phyloP scores from a whole-genome alignment of 2,329 filamentous ascomycete species.

The Microdochium nivale region DNA sequence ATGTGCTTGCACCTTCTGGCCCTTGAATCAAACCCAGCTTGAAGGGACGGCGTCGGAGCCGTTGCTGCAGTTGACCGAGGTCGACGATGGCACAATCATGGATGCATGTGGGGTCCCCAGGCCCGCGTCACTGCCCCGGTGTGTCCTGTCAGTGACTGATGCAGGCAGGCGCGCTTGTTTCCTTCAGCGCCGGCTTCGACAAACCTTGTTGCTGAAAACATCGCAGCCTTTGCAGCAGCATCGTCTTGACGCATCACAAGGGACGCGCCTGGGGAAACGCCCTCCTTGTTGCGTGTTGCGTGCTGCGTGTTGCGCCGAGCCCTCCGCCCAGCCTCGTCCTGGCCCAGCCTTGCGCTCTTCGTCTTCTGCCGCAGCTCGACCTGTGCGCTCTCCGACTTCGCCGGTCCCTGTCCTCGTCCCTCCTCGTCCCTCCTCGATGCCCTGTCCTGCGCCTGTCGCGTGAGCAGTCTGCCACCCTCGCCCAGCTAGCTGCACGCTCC shows the following conservation, averaged over 20 bases:
- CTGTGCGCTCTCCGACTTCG: background rate
- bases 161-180: background rate
- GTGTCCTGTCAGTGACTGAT: background rate
- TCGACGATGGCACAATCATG: conserved; percentile 12
- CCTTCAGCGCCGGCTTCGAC: background rate
- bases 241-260: too few relatives aligned
- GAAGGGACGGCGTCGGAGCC: conserved; percentile 9
- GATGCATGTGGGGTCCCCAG: too few relatives aligned
- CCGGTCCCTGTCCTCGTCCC: background rate
- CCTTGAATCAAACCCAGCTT: too few relatives aligned
- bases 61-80: conserved; percentile 10
- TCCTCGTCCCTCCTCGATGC: background rate
- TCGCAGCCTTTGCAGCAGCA: too few relatives aligned
- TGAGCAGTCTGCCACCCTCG: background rate
- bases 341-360: background rate
- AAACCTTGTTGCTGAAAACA: background rate
- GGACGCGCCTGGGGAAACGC: too few relatives aligned
- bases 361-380: background rate
- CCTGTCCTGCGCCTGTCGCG: background rate
- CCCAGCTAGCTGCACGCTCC: background rate
- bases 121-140: too few relatives aligned
- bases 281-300: background rate
- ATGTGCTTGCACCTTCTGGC: too few relatives aligned
- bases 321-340: background rate
- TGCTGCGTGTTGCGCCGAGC: background rate